Evolutionary conservation across 176 grass and related monocot genomes (phyloP), one percentile per base, ranked within the genome.

Genomic region (Leersia perrieri): DNA sequence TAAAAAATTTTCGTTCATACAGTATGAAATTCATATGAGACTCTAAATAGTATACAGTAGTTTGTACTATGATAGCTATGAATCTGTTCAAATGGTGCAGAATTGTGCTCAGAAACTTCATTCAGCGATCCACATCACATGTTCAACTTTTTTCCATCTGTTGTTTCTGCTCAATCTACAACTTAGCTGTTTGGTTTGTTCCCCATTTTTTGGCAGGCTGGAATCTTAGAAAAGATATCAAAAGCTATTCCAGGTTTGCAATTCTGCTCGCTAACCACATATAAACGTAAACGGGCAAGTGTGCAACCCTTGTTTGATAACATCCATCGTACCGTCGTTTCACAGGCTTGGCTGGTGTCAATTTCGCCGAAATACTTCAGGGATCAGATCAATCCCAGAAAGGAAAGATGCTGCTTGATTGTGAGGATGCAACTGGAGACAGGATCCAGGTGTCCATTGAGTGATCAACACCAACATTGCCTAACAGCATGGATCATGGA

Each of bases 331-430:
- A 20, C 20, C 5, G 44, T 14, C 20, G 25, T 81, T 70, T 74
- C 22, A 42, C 82, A 94, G 92, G 89, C 18, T 77, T 92, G 79
- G 79, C 68, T 80, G 80, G 87, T 76, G 64, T 92, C 11, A 81
- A 89, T 81, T 66, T 89, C 47, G 89, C 81, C 53, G 87, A 89
- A 78, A 80, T 81, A 64, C 72, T 92, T 55, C 77, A 87, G 53
- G 80, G 86, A 41, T 83, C 87, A 27, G 78, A 47, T 15, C 70
- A 87, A 22, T 29, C 63, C 2, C 68, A 87, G 72, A 91, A 85
- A 53, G 80, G 72, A 47, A 89, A 82, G 28, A 2, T 89, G 76
- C 60, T 94, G 78, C 47, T 92, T 3, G 79, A 92, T 68, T 72
- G 77, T 40, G 80, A 87, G 79, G 68, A 84, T 91, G 68, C 77